These are phyloP conservation scores for Metarhizium anisopliae DNA, from an alignment of 2,329 filamentous ascomycete species.

Conservation along the genomic window DNA sequence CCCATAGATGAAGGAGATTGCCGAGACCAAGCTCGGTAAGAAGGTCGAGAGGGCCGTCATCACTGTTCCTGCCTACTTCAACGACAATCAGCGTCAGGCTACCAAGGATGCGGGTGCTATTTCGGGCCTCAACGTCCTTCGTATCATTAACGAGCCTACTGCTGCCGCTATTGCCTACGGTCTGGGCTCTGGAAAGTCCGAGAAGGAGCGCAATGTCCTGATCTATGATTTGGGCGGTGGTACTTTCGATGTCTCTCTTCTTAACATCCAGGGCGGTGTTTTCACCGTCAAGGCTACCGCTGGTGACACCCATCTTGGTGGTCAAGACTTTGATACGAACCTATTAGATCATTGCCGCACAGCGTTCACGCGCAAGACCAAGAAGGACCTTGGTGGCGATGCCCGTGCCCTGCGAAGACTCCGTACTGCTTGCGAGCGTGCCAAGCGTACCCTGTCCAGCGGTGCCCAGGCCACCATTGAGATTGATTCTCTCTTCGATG, in stretches of 20 bases:
- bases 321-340: slow-evolving; percentile 94
- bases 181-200: slow-evolving; percentile 87
- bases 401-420: slow-evolving; percentile 91
- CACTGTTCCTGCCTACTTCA: slow-evolving; percentile 99
- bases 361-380: slow-evolving; percentile 69
- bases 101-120: slow-evolving; percentile 99
- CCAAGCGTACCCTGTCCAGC: slow-evolving; percentile 97
- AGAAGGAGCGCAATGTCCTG: slow-evolving; percentile 97
- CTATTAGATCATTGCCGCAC: slow-evolving; percentile 95
- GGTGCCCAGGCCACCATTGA: slow-evolving; percentile 96
- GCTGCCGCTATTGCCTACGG: slow-evolving; percentile 97
- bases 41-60: slow-evolving; percentile 99
- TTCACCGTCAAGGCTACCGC: slow-evolving; percentile 98
- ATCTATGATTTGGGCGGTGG: slow-evolving; percentile 99
- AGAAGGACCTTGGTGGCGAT: slow-evolving; percentile 75
- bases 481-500: slow-evolving; percentile 97
- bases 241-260: slow-evolving; percentile 99
- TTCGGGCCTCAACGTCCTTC: slow-evolving; percentile 92
- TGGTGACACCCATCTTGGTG: slow-evolving; percentile 94
- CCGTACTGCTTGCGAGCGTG: slow-evolving; percentile 96
- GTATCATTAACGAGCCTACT: slow-evolving; percentile 99
- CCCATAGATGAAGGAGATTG: slow-evolving; percentile 93
- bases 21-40: slow-evolving; percentile 96
- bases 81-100: slow-evolving; percentile 99
- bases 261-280: slow-evolving; percentile 98